Base-by-base conservation (phyloP, 306 rosid species). In the Medicago lupulina region DNA sequence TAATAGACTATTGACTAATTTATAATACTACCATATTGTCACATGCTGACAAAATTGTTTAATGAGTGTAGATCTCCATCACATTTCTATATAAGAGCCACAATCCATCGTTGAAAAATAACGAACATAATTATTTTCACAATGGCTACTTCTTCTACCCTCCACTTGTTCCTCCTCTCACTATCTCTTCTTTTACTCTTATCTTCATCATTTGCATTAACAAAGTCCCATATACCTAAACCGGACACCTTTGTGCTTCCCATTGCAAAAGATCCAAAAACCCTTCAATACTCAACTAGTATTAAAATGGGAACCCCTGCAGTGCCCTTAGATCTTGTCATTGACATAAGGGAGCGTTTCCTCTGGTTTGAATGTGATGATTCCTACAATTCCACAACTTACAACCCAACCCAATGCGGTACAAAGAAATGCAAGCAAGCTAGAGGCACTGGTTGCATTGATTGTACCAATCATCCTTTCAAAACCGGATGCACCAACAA, bases 301-400 rank as follows among this genome's bases (percentile, higher is more conserved):
- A 34, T 83, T 10, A 2, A 19, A 8, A 59, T 81, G 63, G 89
- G 87, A 11, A 81, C 85, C 43, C 87, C 89, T 17, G 12, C 41
- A 9, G 6, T 9, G 9, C 4, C 8, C 5, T 12, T 78, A 12
- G 53, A 75, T 19, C 38, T 77, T 1, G 78, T 61, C 23, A 71
- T 83, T 7, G 84, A 86, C 41, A 63, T 86, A 9, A 71, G 80
- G 4, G 89, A 80, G 39, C 71, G 79, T 16, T 83, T 80, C 61
- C 67, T 83, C 0, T 81, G 85, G 81, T 84, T 80, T 23, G 82
- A 76, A 21, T 83, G 85, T 55, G 79, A 41, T 65, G 13, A 25
- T 2, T 6, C 40, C 43, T 76, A 70, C 75, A 73, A 75, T 28
- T 86, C 87, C 50, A 8, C 80, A 9, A 50, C 85, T 12, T 79